Evolutionary conservation across 352 stramenopile genomes (phyloP), one percentile per base, ranked within the genome.

Genomic region (Phytopythium kandeliae): DNA sequence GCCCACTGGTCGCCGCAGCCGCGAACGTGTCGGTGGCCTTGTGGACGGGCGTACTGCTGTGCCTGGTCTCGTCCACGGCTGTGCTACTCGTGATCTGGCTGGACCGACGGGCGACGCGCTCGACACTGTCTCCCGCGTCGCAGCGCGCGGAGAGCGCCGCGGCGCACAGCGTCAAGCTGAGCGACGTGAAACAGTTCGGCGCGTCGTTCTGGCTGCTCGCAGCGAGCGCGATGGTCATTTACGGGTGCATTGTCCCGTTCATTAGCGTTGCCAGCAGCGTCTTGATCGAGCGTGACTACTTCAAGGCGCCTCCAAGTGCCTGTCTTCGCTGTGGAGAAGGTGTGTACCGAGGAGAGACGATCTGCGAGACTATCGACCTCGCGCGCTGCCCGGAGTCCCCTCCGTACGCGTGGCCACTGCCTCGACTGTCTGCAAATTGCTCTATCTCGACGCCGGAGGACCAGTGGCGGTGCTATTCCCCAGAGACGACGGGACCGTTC

Each of bases 221-320:
- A 8, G 51, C 97, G 13, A 92, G 75, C 37, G 97, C 87, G 47
- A 60, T 97, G 37, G 81, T 97, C 4, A 78, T 97, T 13, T 98
- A 98, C 46, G 92, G 88, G 24, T 96, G 85, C 53, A 86, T 98
- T 15, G 82, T 98, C 11, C 92, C 92, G 24, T 98, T 97, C 55
- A 97, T 97, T 58, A 97, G 90, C 61, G 85, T 98, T 33, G 89
- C 89, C 0, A 92, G 78, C 54, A 94, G 85, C 50, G 71, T 97
- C 28, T 61, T 98, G 12, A 92, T 97, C 65, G 89, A 98, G 46
- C 71, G 89, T 22, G 86, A 97, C 54, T 97, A 89, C 47, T 91
- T 88, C 63, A 86, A 86, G 45, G 63, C 74, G 16, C 82, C 78
- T 0, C 72, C 82, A 6, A 25, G 41, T 19, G 41, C 48, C 22